Conservation (phyloP, 2,329 filamentous ascomycete species). For the Setomelanomma holmii region DNA sequence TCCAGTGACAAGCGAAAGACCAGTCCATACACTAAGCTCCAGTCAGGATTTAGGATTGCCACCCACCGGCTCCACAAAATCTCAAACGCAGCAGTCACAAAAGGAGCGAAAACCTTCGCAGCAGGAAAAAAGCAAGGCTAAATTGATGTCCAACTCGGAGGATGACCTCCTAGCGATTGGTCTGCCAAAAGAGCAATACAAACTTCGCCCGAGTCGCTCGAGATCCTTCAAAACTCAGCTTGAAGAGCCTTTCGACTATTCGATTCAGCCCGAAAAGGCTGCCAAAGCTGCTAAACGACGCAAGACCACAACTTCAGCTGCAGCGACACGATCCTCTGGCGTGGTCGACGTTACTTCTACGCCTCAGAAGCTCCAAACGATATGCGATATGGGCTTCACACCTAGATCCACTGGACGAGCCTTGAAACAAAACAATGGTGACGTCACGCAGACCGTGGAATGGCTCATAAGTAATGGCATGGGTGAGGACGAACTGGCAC, state of each 20-base stretch:
- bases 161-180: constrained; percentile 33
- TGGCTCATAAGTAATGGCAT: constrained; percentile 39
- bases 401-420: constrained; percentile 36
- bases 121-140: constrained; percentile 9
- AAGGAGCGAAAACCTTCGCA: constrained; percentile 1
- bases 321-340: constrained; percentile 2
- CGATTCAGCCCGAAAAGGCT: constrained; percentile 36
- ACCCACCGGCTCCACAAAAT: neutral
- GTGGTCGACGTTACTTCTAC: constrained; percentile 19
- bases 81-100: neutral
- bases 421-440: constrained; percentile 33
- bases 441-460: constrained; percentile 39
- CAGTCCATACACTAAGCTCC: neutral
- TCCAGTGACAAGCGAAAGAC: neutral
- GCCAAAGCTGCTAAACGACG: constrained; percentile 29
- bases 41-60: neutral
- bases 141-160: constrained; percentile 16
- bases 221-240: constrained; percentile 35
- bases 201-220: constrained; percentile 46
- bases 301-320: constrained; percentile 24
- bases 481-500: constrained; percentile 39
- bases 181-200: constrained; percentile 43
- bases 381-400: constrained; percentile 47
- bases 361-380: constrained; percentile 39
- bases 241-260: constrained; percentile 37